A percentile compares a stretch with the other conserved stretches of the same genome.
Evolutionary conservation across 202 grass and related monocot genomes (phyloP).

Genomic region (Carex arenaria): DNA sequence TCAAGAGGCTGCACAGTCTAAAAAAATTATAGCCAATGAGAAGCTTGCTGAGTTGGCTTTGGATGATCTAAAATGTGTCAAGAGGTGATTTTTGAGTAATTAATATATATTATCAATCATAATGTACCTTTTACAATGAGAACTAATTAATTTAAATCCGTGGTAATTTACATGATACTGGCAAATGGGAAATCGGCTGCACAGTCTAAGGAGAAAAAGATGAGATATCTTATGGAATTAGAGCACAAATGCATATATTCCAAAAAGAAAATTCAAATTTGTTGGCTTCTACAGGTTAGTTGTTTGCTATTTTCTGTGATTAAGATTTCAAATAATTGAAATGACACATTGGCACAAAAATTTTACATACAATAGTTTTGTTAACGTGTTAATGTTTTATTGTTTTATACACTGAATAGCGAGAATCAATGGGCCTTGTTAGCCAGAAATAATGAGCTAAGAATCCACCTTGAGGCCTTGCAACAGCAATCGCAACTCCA

Average conservation of each 20-base stretch:
- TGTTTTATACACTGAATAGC: background rate
- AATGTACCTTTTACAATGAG: background rate
- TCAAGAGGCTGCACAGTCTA: too few relatives aligned
- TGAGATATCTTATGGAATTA: conserved; percentile 19
- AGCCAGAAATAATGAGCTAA: conserved; percentile 1
- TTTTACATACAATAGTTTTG: background rate
- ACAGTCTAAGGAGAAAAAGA: conserved; percentile 25
- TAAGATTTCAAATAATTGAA: background rate
- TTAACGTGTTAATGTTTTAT: background rate
- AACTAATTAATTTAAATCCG: background rate
- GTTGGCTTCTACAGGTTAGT: conserved; percentile 12
- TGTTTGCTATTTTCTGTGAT: background rate
- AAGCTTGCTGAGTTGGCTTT: conserved; percentile 33
- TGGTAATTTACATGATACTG: conserved; percentile 7
- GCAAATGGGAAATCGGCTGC: conserved; percentile 26
- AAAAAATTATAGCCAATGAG: conserved; percentile 14
- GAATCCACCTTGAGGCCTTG: conserved; percentile 6
- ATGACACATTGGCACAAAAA: background rate
- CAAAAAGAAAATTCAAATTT: background rate
- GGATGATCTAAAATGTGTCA: conserved; percentile 32
- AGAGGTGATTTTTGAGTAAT: conserved; percentile 3
- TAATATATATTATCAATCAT: background rate
- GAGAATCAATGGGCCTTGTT: conserved; percentile 5
- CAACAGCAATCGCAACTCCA: background rate
- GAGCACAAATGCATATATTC: background rate